These are phyloP conservation scores for Alternaria angustiovoidea DNA, from an alignment of 2,329 filamentous ascomycete genomes.

Conservation along the genomic window DNA sequence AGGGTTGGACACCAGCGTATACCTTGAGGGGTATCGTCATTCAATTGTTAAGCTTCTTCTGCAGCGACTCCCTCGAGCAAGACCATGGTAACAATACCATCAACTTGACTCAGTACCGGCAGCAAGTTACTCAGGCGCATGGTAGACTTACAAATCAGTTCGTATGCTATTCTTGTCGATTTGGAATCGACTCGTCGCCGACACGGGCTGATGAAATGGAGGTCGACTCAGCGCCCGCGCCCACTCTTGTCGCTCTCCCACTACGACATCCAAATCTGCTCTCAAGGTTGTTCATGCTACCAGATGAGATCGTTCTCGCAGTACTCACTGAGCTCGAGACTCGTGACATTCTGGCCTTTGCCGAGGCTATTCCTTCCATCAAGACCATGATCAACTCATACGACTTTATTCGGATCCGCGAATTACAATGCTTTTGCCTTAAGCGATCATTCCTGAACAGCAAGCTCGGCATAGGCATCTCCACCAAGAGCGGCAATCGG, in stretches of 20 bases:
- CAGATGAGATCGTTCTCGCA: constrained; percentile 54
- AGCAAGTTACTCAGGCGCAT: background rate
- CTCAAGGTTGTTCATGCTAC: constrained; percentile 42
- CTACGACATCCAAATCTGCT: background rate
- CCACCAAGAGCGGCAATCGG: constrained; percentile 22
- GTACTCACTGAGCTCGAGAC: constrained; percentile 33
- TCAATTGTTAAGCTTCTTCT: constrained; percentile 63
- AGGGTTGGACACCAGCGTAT: constrained; percentile 61
- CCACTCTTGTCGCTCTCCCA: background rate
- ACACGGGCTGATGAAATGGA: background rate
- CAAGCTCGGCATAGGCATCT: constrained; percentile 57
- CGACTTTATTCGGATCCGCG: constrained; percentile 46
- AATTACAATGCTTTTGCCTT: constrained; percentile 59
- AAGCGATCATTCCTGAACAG: constrained; percentile 52
- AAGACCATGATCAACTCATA: constrained; percentile 46
- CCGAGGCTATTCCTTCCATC: constrained; percentile 50
- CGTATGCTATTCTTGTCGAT: background rate
- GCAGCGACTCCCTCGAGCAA: constrained; percentile 58
- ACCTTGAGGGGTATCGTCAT: constrained; percentile 61
- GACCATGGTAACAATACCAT: constrained; percentile 32
- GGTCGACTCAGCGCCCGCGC: background rate
- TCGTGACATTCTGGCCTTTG: constrained; percentile 49
- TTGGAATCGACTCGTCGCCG: background rate
- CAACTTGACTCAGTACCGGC: constrained; percentile 32
- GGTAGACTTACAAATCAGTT: background rate